Evolutionary conservation across 176 grass and related monocot genomes (phyloP).

Genomic region (Aegilops umbellulata): DNA sequence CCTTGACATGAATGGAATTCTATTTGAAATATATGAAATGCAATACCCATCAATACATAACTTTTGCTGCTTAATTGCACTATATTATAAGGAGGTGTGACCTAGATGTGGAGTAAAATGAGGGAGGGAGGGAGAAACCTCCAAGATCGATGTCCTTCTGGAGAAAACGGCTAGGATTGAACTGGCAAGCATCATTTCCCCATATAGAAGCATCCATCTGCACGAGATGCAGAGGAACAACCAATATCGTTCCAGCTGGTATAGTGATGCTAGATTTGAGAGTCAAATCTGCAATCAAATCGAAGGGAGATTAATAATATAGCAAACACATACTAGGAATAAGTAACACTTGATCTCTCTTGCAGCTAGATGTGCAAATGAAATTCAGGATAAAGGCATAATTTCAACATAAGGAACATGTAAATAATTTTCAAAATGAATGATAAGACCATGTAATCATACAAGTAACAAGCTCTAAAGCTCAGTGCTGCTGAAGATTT

Average conservation of each 20-base stretch:
- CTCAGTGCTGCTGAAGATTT: not conserved
- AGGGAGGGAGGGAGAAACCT: constrained; percentile 37
- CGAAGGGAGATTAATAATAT: not conserved
- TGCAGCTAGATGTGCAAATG: not conserved
- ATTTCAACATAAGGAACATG: not conserved
- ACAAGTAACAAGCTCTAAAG: not conserved
- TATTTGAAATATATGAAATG: not conserved
- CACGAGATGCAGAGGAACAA: constrained; percentile 84
- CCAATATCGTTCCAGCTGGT: constrained; percentile 70
- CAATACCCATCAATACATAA: too few relatives aligned
- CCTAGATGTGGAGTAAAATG: constrained; percentile 3
- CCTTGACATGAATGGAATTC: not conserved
- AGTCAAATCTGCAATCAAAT: constrained; percentile 56
- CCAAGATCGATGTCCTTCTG: constrained; percentile 37
- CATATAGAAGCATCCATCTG: constrained; percentile 77
- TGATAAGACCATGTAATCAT: not conserved
- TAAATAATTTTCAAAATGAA: not conserved
- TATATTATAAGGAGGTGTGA: not conserved
- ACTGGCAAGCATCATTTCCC: constrained; percentile 73
- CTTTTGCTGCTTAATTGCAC: not conserved
- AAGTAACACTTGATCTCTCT: constrained; percentile 13
- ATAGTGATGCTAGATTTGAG: constrained; percentile 55
- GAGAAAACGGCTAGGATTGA: constrained; percentile 69
- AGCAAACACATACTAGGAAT: not conserved
- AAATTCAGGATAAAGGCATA: constrained; percentile 11